These are phyloP conservation scores for Phaeotremella skinneri DNA, from an alignment of 768 basidiomycete genomes.

Conservation along the genomic window DNA sequence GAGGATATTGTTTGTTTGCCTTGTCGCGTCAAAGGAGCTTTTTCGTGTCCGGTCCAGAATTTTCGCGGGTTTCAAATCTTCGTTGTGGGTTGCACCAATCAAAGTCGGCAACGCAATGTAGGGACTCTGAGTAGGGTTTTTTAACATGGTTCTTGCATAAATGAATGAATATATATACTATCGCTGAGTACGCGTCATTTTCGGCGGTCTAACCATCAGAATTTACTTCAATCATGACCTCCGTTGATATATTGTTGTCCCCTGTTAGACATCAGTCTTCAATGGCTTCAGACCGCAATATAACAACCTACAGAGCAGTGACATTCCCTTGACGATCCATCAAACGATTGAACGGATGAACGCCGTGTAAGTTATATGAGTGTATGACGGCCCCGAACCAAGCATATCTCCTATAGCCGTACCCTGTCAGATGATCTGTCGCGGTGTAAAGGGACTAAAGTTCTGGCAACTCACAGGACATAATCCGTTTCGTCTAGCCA, in stretches of 20 bases:
- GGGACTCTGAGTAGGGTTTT: background rate
- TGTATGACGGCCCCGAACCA: constrained; percentile 41
- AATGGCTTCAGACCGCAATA: background rate
- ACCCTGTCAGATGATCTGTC: background rate
- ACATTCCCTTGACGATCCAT: constrained; percentile 37
- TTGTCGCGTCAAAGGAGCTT: too few relatives aligned
- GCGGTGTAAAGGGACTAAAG: background rate
- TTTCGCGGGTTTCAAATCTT: too few relatives aligned
- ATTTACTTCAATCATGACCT: constrained; percentile 34
- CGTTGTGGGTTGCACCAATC: too few relatives aligned
- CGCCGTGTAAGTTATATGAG: constrained; percentile 35
- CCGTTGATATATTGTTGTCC: constrained; percentile 39
- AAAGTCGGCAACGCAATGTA: background rate
- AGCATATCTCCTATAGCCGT: constrained; percentile 25
- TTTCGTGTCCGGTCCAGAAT: too few relatives aligned
- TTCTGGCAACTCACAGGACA: constrained; percentile 22
- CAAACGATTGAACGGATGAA: constrained; percentile 41
- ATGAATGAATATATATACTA: background rate
- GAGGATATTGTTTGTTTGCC: too few relatives aligned
- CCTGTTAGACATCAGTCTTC: constrained; percentile 7
- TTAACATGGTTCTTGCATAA: background rate
- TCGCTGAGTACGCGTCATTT: too few relatives aligned
- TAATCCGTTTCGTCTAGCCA: constrained; percentile 45
- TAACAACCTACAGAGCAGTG: constrained; percentile 28
- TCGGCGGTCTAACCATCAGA: background rate